Evolutionary conservation across 345 rosid species (phyloP).

Genomic region (Acer negundo): DNA sequence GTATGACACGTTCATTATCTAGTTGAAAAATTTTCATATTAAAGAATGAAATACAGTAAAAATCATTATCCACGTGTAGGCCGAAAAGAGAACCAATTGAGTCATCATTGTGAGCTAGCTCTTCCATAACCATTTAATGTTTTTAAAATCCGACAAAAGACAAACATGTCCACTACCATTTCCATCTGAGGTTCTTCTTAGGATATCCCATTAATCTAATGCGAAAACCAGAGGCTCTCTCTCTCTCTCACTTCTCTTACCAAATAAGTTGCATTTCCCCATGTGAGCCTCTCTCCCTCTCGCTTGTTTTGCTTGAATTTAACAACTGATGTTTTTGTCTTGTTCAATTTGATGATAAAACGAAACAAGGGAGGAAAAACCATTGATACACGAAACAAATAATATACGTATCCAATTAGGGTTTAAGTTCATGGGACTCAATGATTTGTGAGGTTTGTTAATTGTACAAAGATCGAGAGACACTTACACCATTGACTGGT

Average conservation of each 20-base stretch:
- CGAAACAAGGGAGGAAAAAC: conserved; percentile 24
- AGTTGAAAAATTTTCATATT: too few species aligned
- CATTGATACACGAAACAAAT: conserved; percentile 4
- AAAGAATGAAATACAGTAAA: too few species aligned
- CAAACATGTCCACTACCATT: conserved; percentile 45
- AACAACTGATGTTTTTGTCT: conserved; percentile 3
- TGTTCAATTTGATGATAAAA: conserved; percentile 10
- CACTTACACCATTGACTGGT: conserved; percentile 28
- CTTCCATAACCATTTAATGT: conserved; percentile 21
- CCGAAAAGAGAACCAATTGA: conserved; percentile 20
- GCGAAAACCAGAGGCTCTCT: conserved; percentile 18
- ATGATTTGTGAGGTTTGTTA: conserved; percentile 21
- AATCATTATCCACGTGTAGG: conserved; percentile 28
- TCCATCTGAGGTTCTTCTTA: conserved; percentile 36
- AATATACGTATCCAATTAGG: conserved; percentile 15
- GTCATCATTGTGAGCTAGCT: conserved; percentile 5
- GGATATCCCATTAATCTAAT: conserved; percentile 15
- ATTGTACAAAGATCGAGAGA: conserved; percentile 31
- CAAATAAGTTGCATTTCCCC: conserved; percentile 27
- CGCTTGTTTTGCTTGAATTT: conserved; percentile 4
- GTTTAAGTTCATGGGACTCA: conserved; percentile 5
- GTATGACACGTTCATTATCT: too few species aligned
- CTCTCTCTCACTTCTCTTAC: conserved; percentile 8
- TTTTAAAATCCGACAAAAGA: conserved; percentile 42
- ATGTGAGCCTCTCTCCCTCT: conserved; percentile 35